A percentile compares a stretch with the other conserved stretches of the same genome.
Evolutionary conservation across 805 yeast species (phyloP).

Genomic region (Cyberlindnera samutprakarnensis): DNA sequence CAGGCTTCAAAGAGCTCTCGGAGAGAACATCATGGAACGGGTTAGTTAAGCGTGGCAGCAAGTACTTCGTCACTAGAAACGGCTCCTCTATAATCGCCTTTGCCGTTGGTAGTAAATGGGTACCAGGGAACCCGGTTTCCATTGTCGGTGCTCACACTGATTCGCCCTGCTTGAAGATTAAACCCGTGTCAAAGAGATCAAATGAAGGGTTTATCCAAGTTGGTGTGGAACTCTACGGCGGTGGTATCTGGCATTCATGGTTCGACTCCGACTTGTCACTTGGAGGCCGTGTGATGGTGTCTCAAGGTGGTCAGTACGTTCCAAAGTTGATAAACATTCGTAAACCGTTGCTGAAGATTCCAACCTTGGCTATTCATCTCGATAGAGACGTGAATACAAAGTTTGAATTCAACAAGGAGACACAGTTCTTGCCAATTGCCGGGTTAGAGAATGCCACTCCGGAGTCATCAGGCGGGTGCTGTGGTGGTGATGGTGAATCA

Average conservation of each 20-base stretch:
- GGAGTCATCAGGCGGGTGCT: constrained; percentile 26
- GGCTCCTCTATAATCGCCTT: constrained; percentile 86
- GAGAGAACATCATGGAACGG: constrained; percentile 72
- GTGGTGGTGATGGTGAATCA: constrained; percentile 42
- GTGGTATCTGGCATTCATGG: constrained; percentile 96
- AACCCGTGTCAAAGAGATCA: constrained; percentile 70
- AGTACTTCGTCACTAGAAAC: constrained; percentile 84
- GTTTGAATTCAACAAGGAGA: constrained; percentile 85
- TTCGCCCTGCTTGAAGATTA: constrained; percentile 82
- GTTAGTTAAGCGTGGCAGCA: constrained; percentile 43
- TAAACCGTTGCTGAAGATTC: constrained; percentile 82
- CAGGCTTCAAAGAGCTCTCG: constrained; percentile 68
- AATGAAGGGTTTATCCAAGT: constrained; percentile 78
- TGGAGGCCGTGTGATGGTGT: constrained; percentile 86
- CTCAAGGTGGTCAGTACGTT: constrained; percentile 40
- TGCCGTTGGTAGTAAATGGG: constrained; percentile 65
- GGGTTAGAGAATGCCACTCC: constrained; percentile 42
- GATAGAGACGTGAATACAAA: constrained; percentile 68
- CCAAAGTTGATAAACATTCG: constrained; percentile 72
- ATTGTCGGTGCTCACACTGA: constrained; percentile 96
- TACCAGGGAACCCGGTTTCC: constrained; percentile 74
- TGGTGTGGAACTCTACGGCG: constrained; percentile 94
- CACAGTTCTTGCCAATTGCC: constrained; percentile 79
- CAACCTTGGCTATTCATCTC: constrained; percentile 90
- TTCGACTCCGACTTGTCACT: constrained; percentile 87